These are phyloP conservation scores for Alternaria sp. DNA, from an alignment of 2,329 filamentous ascomycete genomes.

Conservation along the genomic window DNA sequence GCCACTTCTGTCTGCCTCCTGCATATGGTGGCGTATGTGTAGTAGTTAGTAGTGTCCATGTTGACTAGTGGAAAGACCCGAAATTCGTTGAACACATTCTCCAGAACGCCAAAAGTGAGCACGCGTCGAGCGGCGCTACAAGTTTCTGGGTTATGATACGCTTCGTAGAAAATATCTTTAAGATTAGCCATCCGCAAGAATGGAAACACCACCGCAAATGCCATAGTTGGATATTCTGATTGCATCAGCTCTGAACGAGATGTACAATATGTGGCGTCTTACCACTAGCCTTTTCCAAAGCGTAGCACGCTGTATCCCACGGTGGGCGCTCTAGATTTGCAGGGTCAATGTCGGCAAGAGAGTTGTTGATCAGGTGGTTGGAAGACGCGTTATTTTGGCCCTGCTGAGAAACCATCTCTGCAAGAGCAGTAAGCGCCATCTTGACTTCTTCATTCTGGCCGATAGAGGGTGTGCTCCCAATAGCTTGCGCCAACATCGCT, in stretches of 20 bases:
- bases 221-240: constrained; percentile 43
- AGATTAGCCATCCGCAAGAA: constrained; percentile 42
- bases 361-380: constrained; percentile 33
- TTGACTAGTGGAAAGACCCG: constrained; percentile 23
- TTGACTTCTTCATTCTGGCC: constrained; percentile 47
- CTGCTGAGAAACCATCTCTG: constrained; percentile 44
- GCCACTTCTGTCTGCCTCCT: constrained; percentile 56
- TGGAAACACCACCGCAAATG: constrained; percentile 43
- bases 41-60: constrained; percentile 20
- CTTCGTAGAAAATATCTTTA: constrained; percentile 36
- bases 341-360: constrained; percentile 36
- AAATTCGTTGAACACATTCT: constrained; percentile 43
- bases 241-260: constrained; percentile 7
- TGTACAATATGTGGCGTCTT: constrained; percentile 22
- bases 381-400: constrained; percentile 28
- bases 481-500: constrained; percentile 54
- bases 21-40: constrained; percentile 31
- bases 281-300: constrained; percentile 39
- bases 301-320: constrained; percentile 37
- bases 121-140: constrained; percentile 36
- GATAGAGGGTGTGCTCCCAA: constrained; percentile 47
- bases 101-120: constrained; percentile 42
- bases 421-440: constrained; percentile 43
- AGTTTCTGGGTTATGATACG: constrained; percentile 31
- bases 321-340: constrained; percentile 44